phyloP scores from a whole-genome alignment of 1,284 basidiomycete species.

The Ganoderma lingzhi region DNA sequence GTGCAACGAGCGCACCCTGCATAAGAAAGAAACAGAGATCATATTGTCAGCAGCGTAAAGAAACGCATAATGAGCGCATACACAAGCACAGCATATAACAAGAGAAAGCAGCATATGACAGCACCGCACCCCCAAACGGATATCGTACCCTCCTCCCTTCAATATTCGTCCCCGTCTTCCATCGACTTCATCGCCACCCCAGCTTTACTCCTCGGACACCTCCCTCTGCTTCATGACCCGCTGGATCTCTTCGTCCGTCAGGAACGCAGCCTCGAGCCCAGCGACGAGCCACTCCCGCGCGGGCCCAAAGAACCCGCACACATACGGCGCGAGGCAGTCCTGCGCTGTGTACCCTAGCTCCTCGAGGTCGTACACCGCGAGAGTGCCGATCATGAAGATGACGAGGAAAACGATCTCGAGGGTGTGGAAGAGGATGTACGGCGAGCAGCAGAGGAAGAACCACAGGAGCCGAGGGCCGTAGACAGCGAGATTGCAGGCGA shows the following conservation, averaged over 20 bases:
- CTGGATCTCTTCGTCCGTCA: conserved; percentile 17
- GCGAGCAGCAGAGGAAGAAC: neutral
- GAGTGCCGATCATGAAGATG: neutral
- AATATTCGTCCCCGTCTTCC: neutral
- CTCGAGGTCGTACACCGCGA: neutral
- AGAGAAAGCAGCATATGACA: neutral
- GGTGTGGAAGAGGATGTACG: conserved; percentile 1
- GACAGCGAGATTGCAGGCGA: neutral
- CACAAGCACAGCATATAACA: neutral
- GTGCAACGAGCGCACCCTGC: no score
- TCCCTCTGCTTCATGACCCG: neutral
- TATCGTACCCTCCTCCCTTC: neutral
- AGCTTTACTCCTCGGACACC: neutral
- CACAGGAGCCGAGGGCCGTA: neutral
- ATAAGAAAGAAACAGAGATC: neutral
- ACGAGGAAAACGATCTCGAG: neutral
- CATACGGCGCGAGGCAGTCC: neutral
- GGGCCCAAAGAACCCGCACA: neutral
- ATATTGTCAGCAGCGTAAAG: neutral
- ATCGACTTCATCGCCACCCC: neutral
- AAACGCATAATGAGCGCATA: neutral
- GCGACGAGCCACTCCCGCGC: conserved; percentile 7
- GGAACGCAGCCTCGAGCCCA: conserved; percentile 12
- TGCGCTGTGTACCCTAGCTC: neutral
- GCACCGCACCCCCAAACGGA: neutral